Conservation (phyloP, 2,329 filamentous ascomycete species). For the Scolecobasidium constrictum region DNA sequence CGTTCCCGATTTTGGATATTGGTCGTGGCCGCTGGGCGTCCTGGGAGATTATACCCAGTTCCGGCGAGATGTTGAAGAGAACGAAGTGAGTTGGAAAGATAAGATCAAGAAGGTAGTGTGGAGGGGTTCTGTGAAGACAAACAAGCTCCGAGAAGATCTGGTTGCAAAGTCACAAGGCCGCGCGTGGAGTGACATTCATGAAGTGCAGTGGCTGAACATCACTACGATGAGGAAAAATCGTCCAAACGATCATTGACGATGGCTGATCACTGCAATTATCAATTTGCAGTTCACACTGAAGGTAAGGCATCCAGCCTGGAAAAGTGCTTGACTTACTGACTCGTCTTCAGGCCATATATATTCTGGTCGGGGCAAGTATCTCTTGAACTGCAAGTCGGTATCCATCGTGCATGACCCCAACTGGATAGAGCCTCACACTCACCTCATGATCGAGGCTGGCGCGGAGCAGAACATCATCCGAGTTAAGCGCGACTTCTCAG, state of each 20-base stretch:
- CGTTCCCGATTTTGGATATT: slow-evolving; percentile 17
- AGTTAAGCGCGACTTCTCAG: slow-evolving; percentile 33
- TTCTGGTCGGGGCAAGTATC: slow-evolving; percentile 22
- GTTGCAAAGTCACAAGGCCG: slow-evolving; percentile 27
- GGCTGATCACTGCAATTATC: slow-evolving; percentile 16
- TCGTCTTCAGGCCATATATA: slow-evolving; percentile 16
- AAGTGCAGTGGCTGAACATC: slow-evolving; percentile 13
- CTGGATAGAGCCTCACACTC: slow-evolving; percentile 40
- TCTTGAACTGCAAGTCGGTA: slow-evolving; percentile 30
- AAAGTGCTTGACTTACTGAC: slow-evolving; percentile 1
- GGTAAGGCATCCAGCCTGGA: slow-evolving; percentile 6
- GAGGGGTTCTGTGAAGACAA: slow-evolving; percentile 32
- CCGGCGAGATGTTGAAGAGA: slow-evolving; percentile 12
- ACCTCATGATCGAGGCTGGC: slow-evolving; percentile 32
- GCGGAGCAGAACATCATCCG: slow-evolving; percentile 39
- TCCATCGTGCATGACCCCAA: slow-evolving; percentile 37
- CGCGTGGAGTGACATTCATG: slow-evolving; percentile 35
- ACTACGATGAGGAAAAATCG: slow-evolving; percentile 5
- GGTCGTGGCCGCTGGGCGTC: slow-evolving; percentile 13
- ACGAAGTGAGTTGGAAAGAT: slow-evolving; percentile 18
- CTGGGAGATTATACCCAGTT: slow-evolving; percentile 14
- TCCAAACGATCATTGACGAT: slow-evolving; percentile 12
- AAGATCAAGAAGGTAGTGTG: slow-evolving; percentile 39
- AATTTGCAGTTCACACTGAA: slow-evolving; percentile 15
- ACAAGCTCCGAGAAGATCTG: slow-evolving; percentile 26